phyloP scores from a whole-genome alignment of 106 monocot genomes.

The Dendrobium huoshanense region DNA sequence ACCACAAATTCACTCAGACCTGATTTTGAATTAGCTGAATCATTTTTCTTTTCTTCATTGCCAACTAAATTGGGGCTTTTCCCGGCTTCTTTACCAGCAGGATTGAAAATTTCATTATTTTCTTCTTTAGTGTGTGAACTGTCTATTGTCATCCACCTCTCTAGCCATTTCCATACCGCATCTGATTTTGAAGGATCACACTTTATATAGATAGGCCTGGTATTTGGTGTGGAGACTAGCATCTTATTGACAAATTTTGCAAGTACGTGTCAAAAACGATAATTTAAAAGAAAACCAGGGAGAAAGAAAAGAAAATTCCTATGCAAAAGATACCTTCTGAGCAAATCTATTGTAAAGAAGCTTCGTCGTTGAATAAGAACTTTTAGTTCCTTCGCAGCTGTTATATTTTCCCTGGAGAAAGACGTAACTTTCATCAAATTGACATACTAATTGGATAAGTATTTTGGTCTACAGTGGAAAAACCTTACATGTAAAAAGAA shows the following conservation, averaged over 20 bases:
- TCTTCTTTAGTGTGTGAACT: too few species aligned
- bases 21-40: too few species aligned
- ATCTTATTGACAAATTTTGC: constrained; percentile 29
- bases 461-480: too few species aligned
- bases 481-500: too few species aligned
- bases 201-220: constrained; percentile 37
- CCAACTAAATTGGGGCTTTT: constrained; percentile 7
- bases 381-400: not conserved
- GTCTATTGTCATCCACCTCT: constrained; percentile 65
- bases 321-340: constrained; percentile 34
- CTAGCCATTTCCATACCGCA: constrained; percentile 76
- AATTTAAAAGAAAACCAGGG: not conserved
- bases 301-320: too few species aligned
- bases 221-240: constrained; percentile 34
- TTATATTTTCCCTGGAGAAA: not conserved
- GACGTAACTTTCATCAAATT: not conserved
- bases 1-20: too few species aligned
- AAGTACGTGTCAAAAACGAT: not conserved
- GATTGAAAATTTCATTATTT: too few species aligned
- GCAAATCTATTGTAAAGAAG: constrained; percentile 42
- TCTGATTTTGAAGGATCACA: constrained; percentile 50
- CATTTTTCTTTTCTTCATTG: constrained; percentile 6
- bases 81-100: too few species aligned
- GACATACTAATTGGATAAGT: not conserved
- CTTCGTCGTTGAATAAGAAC: constrained; percentile 6